A percentile compares a stretch with the other conserved stretches of the same genome.
phyloP scores from a whole-genome alignment of 345 rosid genomes.

The Acer negundo region DNA sequence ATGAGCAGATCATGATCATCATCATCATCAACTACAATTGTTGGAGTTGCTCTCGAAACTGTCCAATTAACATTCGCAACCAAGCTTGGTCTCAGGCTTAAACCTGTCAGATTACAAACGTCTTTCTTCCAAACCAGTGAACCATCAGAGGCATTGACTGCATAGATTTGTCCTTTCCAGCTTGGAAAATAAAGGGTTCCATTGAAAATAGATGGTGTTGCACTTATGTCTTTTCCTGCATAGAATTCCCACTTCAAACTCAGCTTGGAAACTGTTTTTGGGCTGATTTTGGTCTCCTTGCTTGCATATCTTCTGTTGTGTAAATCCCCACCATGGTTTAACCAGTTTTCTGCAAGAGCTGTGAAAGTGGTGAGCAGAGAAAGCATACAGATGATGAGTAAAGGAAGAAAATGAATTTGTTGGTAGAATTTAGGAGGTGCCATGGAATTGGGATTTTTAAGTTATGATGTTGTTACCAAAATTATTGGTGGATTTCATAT shows the following conservation, averaged over 20 bases:
- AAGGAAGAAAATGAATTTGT: too few relatives aligned
- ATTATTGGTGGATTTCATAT: not conserved
- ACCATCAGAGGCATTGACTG: not conserved
- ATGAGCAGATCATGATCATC: not conserved
- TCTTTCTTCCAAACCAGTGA: not conserved
- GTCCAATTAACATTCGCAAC: not conserved
- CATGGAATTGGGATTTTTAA: not conserved
- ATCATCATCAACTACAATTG: not conserved
- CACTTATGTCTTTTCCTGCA: not conserved
- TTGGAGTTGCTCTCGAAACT: not conserved
- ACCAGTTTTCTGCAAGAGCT: not conserved
- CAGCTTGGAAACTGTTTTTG: conserved; percentile 20
- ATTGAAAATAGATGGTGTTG: not conserved
- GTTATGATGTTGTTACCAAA: not conserved
- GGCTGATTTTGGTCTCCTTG: conserved; percentile 24
- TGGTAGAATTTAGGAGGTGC: not conserved
- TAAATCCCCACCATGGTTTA: conserved; percentile 31
- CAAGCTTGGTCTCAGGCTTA: not conserved
- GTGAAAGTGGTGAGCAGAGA: not conserved
- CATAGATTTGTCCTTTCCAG: not conserved
- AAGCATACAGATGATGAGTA: not conserved
- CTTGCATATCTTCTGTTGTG: conserved; percentile 30
- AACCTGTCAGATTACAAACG: not conserved
- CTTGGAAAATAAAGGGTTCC: not conserved
- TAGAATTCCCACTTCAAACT: not conserved